Percentiles rank a stretch among this genome's conserved stretches.
Conservation (phyloP, 257 asterid genomes). For the Rehmannia glutinosa region DNA sequence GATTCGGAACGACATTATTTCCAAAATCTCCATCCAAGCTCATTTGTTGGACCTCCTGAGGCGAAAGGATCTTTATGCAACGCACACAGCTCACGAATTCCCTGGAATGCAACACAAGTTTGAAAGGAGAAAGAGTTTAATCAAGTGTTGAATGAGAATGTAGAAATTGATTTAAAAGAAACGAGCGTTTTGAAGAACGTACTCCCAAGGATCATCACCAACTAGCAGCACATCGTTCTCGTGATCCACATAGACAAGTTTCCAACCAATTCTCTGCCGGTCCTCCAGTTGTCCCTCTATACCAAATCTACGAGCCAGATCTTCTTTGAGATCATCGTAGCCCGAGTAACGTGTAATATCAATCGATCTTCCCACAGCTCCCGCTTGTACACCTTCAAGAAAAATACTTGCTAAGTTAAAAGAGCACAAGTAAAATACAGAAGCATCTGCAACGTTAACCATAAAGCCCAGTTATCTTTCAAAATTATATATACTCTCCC, state of each 20-base stretch:
- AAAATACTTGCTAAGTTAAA: constrained; percentile 7
- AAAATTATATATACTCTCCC: too few relatives aligned
- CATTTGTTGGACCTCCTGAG: constrained; percentile 93
- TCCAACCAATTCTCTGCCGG: constrained; percentile 85
- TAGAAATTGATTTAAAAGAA: too few relatives aligned
- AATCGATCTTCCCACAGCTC: constrained; percentile 91
- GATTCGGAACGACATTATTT: constrained; percentile 53
- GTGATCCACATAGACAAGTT: constrained; percentile 73
- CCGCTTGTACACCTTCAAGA: constrained; percentile 75
- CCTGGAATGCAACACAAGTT: constrained; percentile 30
- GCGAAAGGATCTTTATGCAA: constrained; percentile 92
- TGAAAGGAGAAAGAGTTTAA: too few relatives aligned
- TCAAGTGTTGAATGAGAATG: too few relatives aligned
- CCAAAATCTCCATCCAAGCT: constrained; percentile 93
- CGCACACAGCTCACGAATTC: constrained; percentile 90
- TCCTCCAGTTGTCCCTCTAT: constrained; percentile 88
- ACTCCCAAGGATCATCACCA: constrained; percentile 94
- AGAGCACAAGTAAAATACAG: too few relatives aligned
- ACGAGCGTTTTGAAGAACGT: too few relatives aligned
- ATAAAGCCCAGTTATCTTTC: too few relatives aligned
- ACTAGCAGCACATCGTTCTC: constrained; percentile 67
- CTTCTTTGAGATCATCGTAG: constrained; percentile 81
- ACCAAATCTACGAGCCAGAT: constrained; percentile 88
- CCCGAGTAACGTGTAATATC: constrained; percentile 78
- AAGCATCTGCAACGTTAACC: too few relatives aligned